Percentiles rank a stretch among this genome's conserved stretches.
phyloP scores from a whole-genome alignment of 2,329 filamentous ascomycete genomes.

The Penicillium sp. region DNA sequence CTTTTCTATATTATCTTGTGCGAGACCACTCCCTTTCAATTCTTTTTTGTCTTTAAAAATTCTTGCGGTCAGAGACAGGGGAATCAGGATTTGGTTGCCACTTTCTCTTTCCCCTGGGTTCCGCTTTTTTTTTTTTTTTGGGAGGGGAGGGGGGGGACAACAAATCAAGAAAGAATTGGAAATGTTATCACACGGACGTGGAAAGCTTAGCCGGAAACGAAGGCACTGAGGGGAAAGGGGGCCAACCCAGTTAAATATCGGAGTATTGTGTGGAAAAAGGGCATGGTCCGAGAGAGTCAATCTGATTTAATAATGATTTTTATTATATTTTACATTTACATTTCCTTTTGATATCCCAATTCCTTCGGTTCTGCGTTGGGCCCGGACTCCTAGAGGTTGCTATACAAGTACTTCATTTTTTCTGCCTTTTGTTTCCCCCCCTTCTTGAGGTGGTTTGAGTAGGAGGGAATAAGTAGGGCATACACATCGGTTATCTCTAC shows the following conservation, averaged over 20 bases:
- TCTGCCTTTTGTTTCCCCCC: no score
- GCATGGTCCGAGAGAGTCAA: constrained; percentile 22
- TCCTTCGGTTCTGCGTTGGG: not conserved
- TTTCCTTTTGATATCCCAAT: not conserved
- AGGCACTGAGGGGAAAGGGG: constrained; percentile 22
- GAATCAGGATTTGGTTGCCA: constrained; percentile 22
- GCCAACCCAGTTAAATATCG: constrained; percentile 22
- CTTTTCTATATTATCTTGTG: not conserved
- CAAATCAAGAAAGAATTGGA: constrained; percentile 2
- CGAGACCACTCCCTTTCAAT: no score
- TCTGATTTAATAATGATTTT: not conserved
- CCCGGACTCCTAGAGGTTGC: no score
- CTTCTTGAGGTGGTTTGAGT: no score
- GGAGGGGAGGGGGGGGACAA: not conserved
- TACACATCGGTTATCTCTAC: no score
- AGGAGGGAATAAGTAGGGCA: no score
- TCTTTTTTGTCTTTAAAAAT: not conserved
- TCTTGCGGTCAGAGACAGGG: constrained; percentile 5
- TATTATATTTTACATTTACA: not conserved
- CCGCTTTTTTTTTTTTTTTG: constrained; percentile 2
- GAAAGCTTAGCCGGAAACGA: constrained; percentile 22
- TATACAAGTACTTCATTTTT: no score
- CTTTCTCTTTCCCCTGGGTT: constrained; percentile 10
- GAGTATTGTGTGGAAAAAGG: constrained; percentile 23
- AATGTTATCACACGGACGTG: constrained; percentile 18